These are phyloP conservation scores for Chlamydomonas schloesseri DNA, from an alignment of 139 green algal genomes.

Conservation along the genomic window DNA sequence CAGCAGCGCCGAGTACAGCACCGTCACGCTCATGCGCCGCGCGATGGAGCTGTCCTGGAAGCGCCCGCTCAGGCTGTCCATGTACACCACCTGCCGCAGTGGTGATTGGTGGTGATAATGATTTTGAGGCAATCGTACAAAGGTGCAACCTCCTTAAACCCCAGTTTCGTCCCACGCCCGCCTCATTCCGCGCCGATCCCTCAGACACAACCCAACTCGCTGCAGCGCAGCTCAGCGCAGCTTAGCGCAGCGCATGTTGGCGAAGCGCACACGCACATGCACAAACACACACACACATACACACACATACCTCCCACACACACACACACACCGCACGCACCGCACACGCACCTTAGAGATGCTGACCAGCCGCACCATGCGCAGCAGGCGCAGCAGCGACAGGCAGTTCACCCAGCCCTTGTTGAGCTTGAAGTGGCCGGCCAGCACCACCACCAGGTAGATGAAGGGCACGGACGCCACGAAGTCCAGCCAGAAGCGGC, in stretches of 20 bases:
- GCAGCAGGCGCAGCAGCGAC: conserved; percentile 51
- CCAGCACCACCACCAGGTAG: conserved; percentile 43
- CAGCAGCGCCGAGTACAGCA: conserved; percentile 38
- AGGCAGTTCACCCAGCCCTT: conserved; percentile 49
- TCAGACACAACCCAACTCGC: too few species aligned
- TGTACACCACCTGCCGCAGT: conserved; percentile 51
- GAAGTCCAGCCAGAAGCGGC: conserved; percentile 40
- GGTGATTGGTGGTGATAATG: too few species aligned
- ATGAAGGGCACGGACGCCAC: conserved; percentile 44
- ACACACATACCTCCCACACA: background rate
- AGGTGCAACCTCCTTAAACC: too few species aligned
- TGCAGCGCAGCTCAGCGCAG: too few species aligned
- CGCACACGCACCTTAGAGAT: conserved; percentile 17
- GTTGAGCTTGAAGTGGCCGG: conserved; percentile 6
- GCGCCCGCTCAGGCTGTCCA: conserved; percentile 35
- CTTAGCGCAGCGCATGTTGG: too few species aligned
- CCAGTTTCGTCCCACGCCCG: too few species aligned
- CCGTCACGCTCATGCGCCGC: conserved; percentile 5
- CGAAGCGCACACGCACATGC: too few species aligned
- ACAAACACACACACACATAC: too few species aligned
- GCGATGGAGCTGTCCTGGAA: conserved; percentile 21
- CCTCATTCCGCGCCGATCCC: too few species aligned
- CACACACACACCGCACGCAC: background rate
- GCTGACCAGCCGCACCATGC: conserved; percentile 48
- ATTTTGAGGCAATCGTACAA: too few species aligned